Percentiles rank a stretch among this genome's conserved stretches.
phyloP scores from a whole-genome alignment of 306 rosid species.

The Delonix regia region DNA sequence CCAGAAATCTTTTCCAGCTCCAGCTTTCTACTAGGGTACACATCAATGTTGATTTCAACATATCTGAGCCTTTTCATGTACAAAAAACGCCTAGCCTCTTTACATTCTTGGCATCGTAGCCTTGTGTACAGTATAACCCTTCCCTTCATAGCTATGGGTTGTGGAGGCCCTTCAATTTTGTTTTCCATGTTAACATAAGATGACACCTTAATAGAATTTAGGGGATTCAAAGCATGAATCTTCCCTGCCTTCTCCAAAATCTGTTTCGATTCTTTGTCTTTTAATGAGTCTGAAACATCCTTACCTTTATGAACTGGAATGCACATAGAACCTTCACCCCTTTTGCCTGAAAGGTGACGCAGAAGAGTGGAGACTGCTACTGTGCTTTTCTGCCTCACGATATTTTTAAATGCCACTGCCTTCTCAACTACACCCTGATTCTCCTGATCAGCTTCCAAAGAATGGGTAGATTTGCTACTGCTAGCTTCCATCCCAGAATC shows the following conservation, averaged over 20 bases:
- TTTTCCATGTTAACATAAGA: constrained; percentile 50
- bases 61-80: constrained; percentile 65
- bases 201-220: constrained; percentile 59
- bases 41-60: constrained; percentile 80
- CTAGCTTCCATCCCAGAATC: constrained; percentile 68
- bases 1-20: constrained; percentile 82
- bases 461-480: constrained; percentile 52
- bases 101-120: constrained; percentile 78
- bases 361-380: constrained; percentile 73
- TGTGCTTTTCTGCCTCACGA: constrained; percentile 70
- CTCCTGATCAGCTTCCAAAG: constrained; percentile 57
- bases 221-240: constrained; percentile 72
- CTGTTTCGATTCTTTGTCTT: constrained; percentile 48
- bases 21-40: constrained; percentile 72
- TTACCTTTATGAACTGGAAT: constrained; percentile 42
- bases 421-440: constrained; percentile 72
- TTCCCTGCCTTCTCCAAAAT: constrained; percentile 60
- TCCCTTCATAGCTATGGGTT: constrained; percentile 63
- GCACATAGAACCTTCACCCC: constrained; percentile 46
- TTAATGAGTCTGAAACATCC: constrained; percentile 45
- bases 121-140: constrained; percentile 77
- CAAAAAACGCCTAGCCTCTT: constrained; percentile 68
- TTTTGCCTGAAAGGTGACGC: constrained; percentile 77
- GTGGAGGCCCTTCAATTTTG: constrained; percentile 45
- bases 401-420: constrained; percentile 75